Base-by-base conservation (phyloP, 2,329 filamentous ascomycete genomes). In the Cytospora mali region DNA sequence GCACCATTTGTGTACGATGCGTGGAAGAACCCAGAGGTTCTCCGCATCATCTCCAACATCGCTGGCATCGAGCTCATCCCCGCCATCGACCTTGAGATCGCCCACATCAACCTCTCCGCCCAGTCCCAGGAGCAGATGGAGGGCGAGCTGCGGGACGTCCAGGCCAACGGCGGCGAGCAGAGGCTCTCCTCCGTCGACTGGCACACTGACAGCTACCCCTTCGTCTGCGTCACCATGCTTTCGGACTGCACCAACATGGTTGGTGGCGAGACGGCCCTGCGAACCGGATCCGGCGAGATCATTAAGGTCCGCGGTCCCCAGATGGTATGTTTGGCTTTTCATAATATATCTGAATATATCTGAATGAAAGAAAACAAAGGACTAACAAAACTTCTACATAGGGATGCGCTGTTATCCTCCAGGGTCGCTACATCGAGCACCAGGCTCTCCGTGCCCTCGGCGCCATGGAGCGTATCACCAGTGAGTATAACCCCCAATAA, bases 161-260 rank as follows among this genome's bases (percentile, higher is more conserved):
- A 75, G 28, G 77, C 74, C 67, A 78, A 80, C 28, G 79, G 83
- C 54, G 77, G 81, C 39, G 79, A 81, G 29, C 79, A 84, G 55
- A 77, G 81, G 49, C 77, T 80, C 66, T 81, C 85, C 6, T 81
- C 85, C 27, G 81, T 88, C 31, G 83, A 80, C 42, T 89, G 86
- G 86, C 86, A 88, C 73, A 82, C 76, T 0, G 87, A 89, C 71
- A 86, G 82, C 69, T 88, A 87, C 69, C 85, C 86, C 0, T 89
- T 88, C 69, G 86, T 89, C n/a, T 88, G 85, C 67, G 86, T 89
- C n/a, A 79, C 81, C 9, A 89, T 89, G 85, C 78, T 89, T 29
- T 86, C 83, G 39, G 85, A 89, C 68, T 87, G 84, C 66, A 80
- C 78, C 0, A 75, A 77, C 42, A 89, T 89, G 86, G 74, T 86